Percentiles rank a stretch among this genome's conserved stretches.
Evolutionary conservation across 2,329 filamentous ascomycete genomes (phyloP).

Genomic region (Cucurbitaria berberidis): DNA sequence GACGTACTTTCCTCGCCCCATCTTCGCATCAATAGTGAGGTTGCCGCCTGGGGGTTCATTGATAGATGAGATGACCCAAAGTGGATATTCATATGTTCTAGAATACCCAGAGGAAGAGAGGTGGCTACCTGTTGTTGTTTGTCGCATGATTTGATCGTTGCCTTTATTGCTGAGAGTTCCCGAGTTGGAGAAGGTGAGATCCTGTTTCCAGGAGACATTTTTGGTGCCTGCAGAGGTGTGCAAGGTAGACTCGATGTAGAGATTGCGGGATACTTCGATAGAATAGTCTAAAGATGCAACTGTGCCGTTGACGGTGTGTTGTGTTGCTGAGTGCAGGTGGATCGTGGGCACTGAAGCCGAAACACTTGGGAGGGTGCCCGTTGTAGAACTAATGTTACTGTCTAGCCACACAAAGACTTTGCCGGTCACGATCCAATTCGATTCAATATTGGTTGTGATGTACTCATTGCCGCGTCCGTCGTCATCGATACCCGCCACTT

Average conservation of each 20-base stretch:
- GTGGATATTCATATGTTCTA: slow-evolving; percentile 64
- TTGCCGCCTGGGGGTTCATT: slow-evolving; percentile 49
- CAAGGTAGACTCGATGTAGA: slow-evolving; percentile 62
- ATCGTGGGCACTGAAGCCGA: slow-evolving; percentile 55
- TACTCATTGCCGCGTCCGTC: slow-evolving; percentile 55
- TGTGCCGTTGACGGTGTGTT: slow-evolving; percentile 56
- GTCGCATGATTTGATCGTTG: slow-evolving; percentile 60
- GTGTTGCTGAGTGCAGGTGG: slow-evolving; percentile 57
- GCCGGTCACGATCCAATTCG: slow-evolving; percentile 76
- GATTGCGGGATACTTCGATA: slow-evolving; percentile 61
- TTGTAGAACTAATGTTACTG: slow-evolving; percentile 58
- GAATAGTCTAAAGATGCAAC: slow-evolving; percentile 67
- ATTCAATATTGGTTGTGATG: slow-evolving; percentile 64
- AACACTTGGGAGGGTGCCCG: slow-evolving; percentile 51
- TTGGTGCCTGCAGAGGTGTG: slow-evolving; percentile 55
- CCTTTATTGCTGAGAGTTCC: slow-evolving; percentile 63
- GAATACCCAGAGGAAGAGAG: slow-evolving; percentile 44
- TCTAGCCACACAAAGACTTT: slow-evolving; percentile 83
- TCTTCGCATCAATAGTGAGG: slow-evolving; percentile 54
- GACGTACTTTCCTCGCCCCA: slow-evolving; percentile 59
- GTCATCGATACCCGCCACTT: slow-evolving; percentile 69
- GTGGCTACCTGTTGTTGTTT: slow-evolving; percentile 59
- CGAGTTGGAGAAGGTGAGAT: slow-evolving; percentile 61
- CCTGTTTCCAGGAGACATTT: slow-evolving; percentile 63
- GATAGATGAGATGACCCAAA: slow-evolving; percentile 63